Evolutionary conservation across 768 basidiomycete genomes (phyloP).

Genomic region (Scleroderma bovista): DNA sequence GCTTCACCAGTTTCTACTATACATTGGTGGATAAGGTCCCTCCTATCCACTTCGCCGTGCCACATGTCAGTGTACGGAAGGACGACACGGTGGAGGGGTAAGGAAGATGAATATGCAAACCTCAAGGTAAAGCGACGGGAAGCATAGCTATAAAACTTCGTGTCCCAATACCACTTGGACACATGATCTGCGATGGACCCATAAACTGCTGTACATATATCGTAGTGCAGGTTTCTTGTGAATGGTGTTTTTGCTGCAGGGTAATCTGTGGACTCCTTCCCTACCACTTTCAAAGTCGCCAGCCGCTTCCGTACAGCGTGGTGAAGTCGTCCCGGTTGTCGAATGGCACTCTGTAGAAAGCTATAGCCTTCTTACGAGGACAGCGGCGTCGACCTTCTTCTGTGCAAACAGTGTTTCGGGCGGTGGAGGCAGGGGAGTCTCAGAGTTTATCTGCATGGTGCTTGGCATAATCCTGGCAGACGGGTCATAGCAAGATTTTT

Average conservation of each 20-base stretch:
- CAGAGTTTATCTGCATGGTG: too few species aligned
- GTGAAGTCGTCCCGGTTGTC: constrained; percentile 13
- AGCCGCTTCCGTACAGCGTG: constrained; percentile 20
- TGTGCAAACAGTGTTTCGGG: too few species aligned
- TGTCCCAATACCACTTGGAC: too few species aligned
- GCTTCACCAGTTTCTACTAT: constrained; percentile 33
- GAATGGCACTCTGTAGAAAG: constrained; percentile 35
- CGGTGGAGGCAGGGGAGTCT: too few species aligned
- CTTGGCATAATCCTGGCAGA: too few species aligned
- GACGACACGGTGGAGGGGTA: too few species aligned
- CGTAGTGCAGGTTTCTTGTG: neutral
- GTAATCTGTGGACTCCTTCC: constrained; percentile 36
- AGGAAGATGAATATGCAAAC: too few species aligned
- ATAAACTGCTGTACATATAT: neutral
- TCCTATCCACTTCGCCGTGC: constrained; percentile 27
- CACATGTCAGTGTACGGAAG: constrained; percentile 1
- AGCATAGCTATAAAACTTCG: too few species aligned
- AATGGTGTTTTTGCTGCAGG: constrained; percentile 16
- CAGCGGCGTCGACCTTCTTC: constrained; percentile 42
- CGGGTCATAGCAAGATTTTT: too few species aligned
- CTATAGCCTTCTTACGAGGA: constrained; percentile 48
- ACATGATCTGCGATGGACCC: too few species aligned
- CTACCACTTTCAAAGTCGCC: constrained; percentile 13
- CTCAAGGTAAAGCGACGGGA: too few species aligned
- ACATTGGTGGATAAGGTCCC: constrained; percentile 27